Percentiles rank a stretch among this genome's conserved stretches.
Evolutionary conservation across 805 yeast species (phyloP).

Genomic region (Wickerhamomyces chaumierensis): DNA sequence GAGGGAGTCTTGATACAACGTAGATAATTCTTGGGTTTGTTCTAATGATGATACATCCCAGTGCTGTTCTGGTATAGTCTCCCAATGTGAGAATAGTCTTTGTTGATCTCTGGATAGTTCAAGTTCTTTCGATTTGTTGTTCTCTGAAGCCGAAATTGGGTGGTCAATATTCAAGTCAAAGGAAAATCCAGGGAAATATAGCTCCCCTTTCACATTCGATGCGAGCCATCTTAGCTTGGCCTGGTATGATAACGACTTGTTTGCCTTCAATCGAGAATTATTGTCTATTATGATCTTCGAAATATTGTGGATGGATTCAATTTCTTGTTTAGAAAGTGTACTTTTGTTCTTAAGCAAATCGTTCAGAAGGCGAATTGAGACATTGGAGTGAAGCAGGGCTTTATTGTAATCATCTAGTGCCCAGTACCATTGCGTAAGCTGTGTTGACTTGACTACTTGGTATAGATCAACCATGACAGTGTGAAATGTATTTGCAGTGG

Average conservation of each 20-base stretch:
- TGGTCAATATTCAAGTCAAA: too few species aligned
- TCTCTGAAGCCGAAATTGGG: background rate
- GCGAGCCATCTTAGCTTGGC: slow-evolving; percentile 9
- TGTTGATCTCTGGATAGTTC: slow-evolving; percentile 8
- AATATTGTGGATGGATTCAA: background rate
- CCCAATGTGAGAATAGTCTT: slow-evolving; percentile 6
- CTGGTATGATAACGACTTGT: slow-evolving; percentile 2
- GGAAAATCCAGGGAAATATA: slow-evolving; percentile 12
- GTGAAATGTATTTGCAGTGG: too few species aligned
- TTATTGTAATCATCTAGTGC: background rate
- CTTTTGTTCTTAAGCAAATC: background rate
- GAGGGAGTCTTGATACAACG: slow-evolving; percentile 37
- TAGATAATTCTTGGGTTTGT: slow-evolving; percentile 10
- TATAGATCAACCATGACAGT: background rate
- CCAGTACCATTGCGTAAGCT: background rate
- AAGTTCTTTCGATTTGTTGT: background rate
- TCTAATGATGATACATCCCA: slow-evolving; percentile 7
- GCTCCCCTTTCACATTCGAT: slow-evolving; percentile 6
- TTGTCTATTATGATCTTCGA: background rate
- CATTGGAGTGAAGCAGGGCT: background rate
- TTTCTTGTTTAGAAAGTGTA: background rate
- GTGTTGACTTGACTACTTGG: background rate
- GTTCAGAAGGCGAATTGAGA: background rate
- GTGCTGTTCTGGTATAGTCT: slow-evolving; percentile 1
- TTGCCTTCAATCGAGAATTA: background rate